phyloP scores from a whole-genome alignment of 2,329 filamentous ascomycete species.

The Cercospora berteroae region DNA sequence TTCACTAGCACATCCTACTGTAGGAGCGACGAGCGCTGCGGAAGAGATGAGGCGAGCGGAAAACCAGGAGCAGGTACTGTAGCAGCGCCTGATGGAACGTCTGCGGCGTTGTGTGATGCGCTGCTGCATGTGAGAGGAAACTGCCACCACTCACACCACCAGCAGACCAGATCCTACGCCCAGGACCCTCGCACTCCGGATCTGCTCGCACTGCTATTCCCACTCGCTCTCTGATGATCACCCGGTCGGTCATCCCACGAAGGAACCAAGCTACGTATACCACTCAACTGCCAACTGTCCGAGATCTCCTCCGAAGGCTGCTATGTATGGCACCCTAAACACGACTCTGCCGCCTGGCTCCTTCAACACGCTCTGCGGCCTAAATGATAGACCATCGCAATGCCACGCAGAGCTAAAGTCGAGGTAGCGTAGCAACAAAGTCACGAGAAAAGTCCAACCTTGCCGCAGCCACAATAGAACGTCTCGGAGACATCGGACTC shows the following conservation, averaged over 20 bases:
- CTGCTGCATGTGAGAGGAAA: not conserved
- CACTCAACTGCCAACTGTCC: not conserved
- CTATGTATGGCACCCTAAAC: not conserved
- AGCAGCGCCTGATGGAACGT: not conserved
- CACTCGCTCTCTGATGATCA: not conserved
- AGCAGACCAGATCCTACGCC: not conserved
- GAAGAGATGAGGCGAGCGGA: not conserved
- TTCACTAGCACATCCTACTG: constrained; percentile 2
- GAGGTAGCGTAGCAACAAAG: not conserved
- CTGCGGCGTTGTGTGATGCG: not conserved
- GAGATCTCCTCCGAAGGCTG: not conserved
- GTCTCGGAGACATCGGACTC: constrained; percentile 6
- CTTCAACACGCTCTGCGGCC: not conserved
- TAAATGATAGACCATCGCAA: not conserved
- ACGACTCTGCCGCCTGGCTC: not conserved
- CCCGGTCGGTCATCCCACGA: not conserved
- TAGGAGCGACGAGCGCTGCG: not conserved
- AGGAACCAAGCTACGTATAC: not conserved
- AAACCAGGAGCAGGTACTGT: not conserved
- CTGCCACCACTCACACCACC: not conserved
- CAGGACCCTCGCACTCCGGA: not conserved
- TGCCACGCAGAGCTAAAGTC: not conserved
- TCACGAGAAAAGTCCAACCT: not conserved
- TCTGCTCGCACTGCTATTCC: not conserved
- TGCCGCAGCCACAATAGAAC: not conserved